Percentiles rank a stretch among this genome's conserved stretches.
Evolutionary conservation across 768 basidiomycete genomes (phyloP).

Genomic region (Leccinum disarticulatum): DNA sequence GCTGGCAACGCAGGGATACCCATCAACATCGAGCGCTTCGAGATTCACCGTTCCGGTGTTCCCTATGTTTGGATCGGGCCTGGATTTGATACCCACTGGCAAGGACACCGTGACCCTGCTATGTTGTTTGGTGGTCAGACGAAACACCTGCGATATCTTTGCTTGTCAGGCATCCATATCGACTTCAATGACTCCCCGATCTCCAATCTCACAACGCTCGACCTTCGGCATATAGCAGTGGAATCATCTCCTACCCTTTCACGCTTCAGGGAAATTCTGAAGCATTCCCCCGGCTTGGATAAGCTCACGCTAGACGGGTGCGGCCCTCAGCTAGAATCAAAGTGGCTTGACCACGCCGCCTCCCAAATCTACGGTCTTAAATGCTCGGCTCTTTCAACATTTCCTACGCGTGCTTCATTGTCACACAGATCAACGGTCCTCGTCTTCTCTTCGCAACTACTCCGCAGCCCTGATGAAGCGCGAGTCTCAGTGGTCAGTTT

Average conservation of each 20-base stretch:
- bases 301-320: slow-evolving; percentile 64
- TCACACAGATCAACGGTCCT: slow-evolving; percentile 53
- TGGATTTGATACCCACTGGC: slow-evolving; percentile 39
- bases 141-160: slow-evolving; percentile 46
- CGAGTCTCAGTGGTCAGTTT: slow-evolving; percentile 53
- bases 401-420: slow-evolving; percentile 46
- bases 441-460: slow-evolving; percentile 54
- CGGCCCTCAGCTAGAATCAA: slow-evolving; percentile 44
- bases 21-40: slow-evolving; percentile 55
- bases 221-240: slow-evolving; percentile 60
- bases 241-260: slow-evolving; percentile 47
- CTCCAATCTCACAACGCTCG: slow-evolving; percentile 59
- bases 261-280: slow-evolving; percentile 55
- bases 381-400: slow-evolving; percentile 55
- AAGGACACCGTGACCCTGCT: slow-evolving; percentile 33
- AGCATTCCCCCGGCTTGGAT: slow-evolving; percentile 45
- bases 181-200: slow-evolving; percentile 54
- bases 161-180: slow-evolving; percentile 58
- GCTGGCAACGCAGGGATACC: slow-evolving; percentile 35
- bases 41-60: slow-evolving; percentile 57
- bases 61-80: slow-evolving; percentile 47
- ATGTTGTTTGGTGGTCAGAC: slow-evolving; percentile 53
- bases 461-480: slow-evolving; percentile 74
- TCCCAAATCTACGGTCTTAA: slow-evolving; percentile 51
- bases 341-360: slow-evolving; percentile 36